phyloP scores from a whole-genome alignment of 768 basidiomycete genomes.

The Lyophyllum shimeji region DNA sequence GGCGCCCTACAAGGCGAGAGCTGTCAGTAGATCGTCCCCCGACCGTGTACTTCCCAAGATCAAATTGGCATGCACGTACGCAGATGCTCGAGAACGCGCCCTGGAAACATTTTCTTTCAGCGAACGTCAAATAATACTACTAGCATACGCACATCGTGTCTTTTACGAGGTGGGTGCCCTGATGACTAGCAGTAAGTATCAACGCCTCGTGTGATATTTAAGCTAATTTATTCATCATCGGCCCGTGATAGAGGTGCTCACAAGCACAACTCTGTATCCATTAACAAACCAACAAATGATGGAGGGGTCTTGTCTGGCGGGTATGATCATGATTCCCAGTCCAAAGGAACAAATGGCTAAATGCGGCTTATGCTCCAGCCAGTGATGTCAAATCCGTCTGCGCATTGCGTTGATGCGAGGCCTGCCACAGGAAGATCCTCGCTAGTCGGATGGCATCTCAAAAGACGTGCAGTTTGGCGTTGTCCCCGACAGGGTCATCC shows the following conservation, averaged over 20 bases:
- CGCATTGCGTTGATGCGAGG: conserved; percentile 14
- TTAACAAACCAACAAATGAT: conserved; percentile 23
- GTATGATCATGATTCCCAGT: conserved; percentile 16
- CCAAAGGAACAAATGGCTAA: conserved; percentile 14
- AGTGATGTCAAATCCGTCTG: conserved; percentile 10
- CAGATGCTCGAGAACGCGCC: conserved; percentile 14
- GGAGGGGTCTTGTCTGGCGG: conserved; percentile 16
- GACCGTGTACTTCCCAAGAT: not conserved
- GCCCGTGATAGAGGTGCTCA: conserved; percentile 19
- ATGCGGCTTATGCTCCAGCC: conserved; percentile 19
- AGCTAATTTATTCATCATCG: conserved; percentile 14
- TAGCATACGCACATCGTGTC: conserved; percentile 12
- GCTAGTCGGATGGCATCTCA: conserved; percentile 13
- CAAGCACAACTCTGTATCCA: conserved; percentile 10
- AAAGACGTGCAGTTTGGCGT: not conserved
- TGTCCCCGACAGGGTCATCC: conserved; percentile 2
- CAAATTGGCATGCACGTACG: conserved; percentile 6
- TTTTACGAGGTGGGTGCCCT: conserved; percentile 11
- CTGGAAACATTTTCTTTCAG: conserved; percentile 3
- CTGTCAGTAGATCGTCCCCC: not conserved
- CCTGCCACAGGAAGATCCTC: conserved; percentile 19
- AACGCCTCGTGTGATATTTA: conserved; percentile 15
- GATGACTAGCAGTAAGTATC: conserved; percentile 11
- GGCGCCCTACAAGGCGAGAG: conserved; percentile 14
- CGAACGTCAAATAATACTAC: not conserved